Conservation (phyloP, 805 yeast genomes). For the Myxozyma vanderwaltii region DNA sequence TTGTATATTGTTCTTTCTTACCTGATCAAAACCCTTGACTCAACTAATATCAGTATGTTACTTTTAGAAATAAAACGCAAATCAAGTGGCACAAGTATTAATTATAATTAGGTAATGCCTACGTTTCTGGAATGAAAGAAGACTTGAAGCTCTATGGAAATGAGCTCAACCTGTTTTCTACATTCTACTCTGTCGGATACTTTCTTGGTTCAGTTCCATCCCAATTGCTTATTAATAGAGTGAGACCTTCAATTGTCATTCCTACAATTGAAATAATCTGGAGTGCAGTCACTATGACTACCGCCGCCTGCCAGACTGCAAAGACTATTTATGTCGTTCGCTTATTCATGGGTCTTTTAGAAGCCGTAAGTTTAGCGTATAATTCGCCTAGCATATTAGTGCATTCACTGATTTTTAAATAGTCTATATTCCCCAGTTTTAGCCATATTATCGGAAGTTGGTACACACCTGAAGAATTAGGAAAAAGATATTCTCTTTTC, state of each 20-base stretch:
- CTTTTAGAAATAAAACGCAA: too few species aligned
- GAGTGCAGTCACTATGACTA: slow-evolving; percentile 36
- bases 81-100: slow-evolving; percentile 56
- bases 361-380: slow-evolving; percentile 35
- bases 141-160: slow-evolving; percentile 59
- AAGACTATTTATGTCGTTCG: slow-evolving; percentile 38
- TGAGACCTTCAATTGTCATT: slow-evolving; percentile 37
- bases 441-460: slow-evolving; percentile 21
- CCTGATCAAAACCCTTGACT: slow-evolving; percentile 59
- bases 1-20: slow-evolving; percentile 41
- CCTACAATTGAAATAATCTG: slow-evolving; percentile 37
- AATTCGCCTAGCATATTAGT: background rate
- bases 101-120: slow-evolving; percentile 53
- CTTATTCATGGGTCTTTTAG: slow-evolving; percentile 40
- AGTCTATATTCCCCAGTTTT: slow-evolving; percentile 19
- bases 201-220: slow-evolving; percentile 42
- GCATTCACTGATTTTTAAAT: background rate
- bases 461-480: slow-evolving; percentile 28
- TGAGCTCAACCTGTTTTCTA: slow-evolving; percentile 56
- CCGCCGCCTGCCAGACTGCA: slow-evolving; percentile 36
- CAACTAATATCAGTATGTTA: slow-evolving; percentile 47
- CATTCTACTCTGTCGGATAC: slow-evolving; percentile 65
- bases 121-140: slow-evolving; percentile 63
- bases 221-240: slow-evolving; percentile 38
- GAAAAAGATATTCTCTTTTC: slow-evolving; percentile 20